Evolutionary conservation across 2,329 filamentous ascomycete genomes (phyloP).

Genomic region (Trichothecium sympodiale): DNA sequence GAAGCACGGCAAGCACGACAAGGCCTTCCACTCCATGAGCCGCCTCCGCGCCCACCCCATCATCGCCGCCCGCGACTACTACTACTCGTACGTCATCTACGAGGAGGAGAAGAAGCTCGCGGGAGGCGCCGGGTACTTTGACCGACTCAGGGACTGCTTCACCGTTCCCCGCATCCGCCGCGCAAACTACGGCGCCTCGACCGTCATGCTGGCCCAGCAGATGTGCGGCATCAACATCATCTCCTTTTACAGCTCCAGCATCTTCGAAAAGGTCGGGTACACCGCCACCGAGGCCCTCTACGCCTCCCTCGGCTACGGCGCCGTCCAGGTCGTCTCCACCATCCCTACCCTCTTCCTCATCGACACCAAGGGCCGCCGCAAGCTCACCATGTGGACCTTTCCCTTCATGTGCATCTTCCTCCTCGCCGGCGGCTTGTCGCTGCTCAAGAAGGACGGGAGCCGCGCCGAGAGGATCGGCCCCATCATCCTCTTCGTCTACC

Average conservation of each 20-base stretch:
- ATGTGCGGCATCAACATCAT: slow-evolving; percentile 46
- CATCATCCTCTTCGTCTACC: slow-evolving; percentile 12
- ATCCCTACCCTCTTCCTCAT: slow-evolving; percentile 19
- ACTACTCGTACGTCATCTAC: slow-evolving; percentile 30
- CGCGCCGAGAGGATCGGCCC: slow-evolving; percentile 5
- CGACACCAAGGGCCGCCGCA: slow-evolving; percentile 16
- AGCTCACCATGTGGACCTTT: slow-evolving; percentile 15
- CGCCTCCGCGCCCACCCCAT: slow-evolving; percentile 38
- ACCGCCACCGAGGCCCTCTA: slow-evolving; percentile 34
- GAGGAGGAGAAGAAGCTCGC: slow-evolving; percentile 19
- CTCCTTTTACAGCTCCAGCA: slow-evolving; percentile 56
- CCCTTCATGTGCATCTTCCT: slow-evolving; percentile 16
- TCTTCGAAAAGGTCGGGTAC: slow-evolving; percentile 44
- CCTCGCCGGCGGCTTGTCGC: slow-evolving; percentile 13
- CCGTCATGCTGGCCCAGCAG: slow-evolving; percentile 68
- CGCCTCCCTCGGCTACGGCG: slow-evolving; percentile 29
- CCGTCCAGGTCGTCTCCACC: slow-evolving; percentile 32
- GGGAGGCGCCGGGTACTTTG: slow-evolving; percentile 16
- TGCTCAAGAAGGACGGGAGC: slow-evolving; percentile 9
- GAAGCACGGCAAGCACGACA: slow-evolving; percentile 46
- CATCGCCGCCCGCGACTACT: slow-evolving; percentile 46
- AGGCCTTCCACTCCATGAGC: slow-evolving; percentile 42
- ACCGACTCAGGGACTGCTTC: slow-evolving; percentile 42
- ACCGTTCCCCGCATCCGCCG: slow-evolving; percentile 56
- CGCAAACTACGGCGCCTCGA: slow-evolving; percentile 63